phyloP scores from a whole-genome alignment of 2,329 filamentous ascomycete genomes.

The Aspergillus sp. region DNA sequence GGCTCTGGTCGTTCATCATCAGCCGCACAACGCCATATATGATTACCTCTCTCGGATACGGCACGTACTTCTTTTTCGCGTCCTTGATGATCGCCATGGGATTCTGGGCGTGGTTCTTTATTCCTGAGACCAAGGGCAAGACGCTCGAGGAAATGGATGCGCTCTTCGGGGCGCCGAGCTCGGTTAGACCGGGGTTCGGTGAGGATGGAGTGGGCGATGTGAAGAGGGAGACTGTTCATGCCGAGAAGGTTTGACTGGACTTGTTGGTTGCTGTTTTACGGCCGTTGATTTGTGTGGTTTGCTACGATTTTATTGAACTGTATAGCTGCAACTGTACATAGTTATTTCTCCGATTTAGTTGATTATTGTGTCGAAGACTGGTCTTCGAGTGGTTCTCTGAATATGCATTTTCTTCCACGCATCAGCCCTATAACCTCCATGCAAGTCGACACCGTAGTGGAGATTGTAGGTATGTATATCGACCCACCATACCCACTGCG shows the following conservation, averaged over 20 bases:
- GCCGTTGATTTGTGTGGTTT: too few relatives aligned
- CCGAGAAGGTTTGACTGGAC: not conserved
- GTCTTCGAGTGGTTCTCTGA: too few relatives aligned
- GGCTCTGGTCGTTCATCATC: slow-evolving; percentile 72
- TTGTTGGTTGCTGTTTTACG: too few relatives aligned
- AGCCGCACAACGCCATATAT: slow-evolving; percentile 66
- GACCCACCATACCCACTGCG: too few relatives aligned
- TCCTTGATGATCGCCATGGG: slow-evolving; percentile 12
- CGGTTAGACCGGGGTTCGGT: not conserved
- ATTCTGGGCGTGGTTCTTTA: slow-evolving; percentile 25
- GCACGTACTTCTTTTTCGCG: slow-evolving; percentile 25
- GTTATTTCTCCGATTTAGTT: too few relatives aligned
- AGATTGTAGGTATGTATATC: too few relatives aligned
- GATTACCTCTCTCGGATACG: slow-evolving; percentile 35
- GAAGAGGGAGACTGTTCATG: not conserved
- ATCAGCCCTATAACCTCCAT: too few relatives aligned
- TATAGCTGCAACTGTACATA: too few relatives aligned
- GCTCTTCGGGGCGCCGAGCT: slow-evolving; percentile 16
- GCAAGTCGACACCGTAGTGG: too few relatives aligned
- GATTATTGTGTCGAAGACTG: too few relatives aligned
- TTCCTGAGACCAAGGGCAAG: slow-evolving; percentile 32
- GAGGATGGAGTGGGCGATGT: not conserved
- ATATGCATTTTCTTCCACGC: too few relatives aligned
- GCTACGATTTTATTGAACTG: too few relatives aligned
- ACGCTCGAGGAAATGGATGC: slow-evolving; percentile 31